phyloP scores from a whole-genome alignment of 73 alveolate species.

The Tetrahymena borealis region DNA sequence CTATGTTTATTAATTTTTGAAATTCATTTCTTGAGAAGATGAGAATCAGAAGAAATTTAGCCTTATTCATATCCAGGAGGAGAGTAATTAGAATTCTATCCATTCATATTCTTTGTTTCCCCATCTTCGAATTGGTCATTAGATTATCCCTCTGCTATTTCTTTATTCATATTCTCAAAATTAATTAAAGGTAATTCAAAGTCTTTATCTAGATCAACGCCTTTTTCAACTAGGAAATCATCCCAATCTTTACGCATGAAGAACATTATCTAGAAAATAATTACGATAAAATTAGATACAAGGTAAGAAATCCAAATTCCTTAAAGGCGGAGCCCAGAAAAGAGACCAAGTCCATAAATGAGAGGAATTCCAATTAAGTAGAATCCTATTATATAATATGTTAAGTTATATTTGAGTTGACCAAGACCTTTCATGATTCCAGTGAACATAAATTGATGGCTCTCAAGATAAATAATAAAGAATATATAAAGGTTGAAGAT shows the following conservation, averaged over 20 bases:
- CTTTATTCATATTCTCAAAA: not conserved
- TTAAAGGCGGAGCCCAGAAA: not conserved
- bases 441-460: not conserved
- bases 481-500: not conserved
- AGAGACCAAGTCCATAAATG: not conserved
- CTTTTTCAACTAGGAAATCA: not conserved
- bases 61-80: not conserved
- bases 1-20: no score
- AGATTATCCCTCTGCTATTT: not conserved
- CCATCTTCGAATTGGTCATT: not conserved
- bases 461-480: not conserved
- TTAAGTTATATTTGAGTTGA: not conserved
- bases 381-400: not conserved
- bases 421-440: not conserved
- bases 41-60: not conserved
- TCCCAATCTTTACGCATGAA: not conserved
- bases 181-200: not conserved
- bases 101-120: not conserved
- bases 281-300: not conserved
- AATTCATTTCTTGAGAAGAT: no score
- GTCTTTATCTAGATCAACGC: not conserved
- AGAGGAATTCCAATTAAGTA: not conserved
- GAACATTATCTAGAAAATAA: not conserved
- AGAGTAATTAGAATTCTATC: not conserved
- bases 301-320: not conserved